Percentiles rank a stretch among this genome's conserved stretches.
phyloP scores from a whole-genome alignment of 176 grass and related monocot genomes.

The Miscanthus lutarioriparius region DNA sequence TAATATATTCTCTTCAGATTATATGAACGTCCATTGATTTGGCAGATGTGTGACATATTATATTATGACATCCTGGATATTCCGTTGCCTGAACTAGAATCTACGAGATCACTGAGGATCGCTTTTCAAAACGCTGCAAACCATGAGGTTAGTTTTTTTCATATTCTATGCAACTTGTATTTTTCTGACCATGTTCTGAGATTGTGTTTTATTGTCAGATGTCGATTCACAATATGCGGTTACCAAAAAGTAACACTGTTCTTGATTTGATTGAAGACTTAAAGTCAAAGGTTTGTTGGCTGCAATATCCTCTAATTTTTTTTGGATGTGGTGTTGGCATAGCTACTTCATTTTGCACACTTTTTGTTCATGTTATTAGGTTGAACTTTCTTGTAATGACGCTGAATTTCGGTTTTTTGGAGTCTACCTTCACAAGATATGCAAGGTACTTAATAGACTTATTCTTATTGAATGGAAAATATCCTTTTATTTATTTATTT shows the following conservation, averaged over 20 bases:
- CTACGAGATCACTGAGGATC: slow-evolving; percentile 59
- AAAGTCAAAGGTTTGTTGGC: slow-evolving; percentile 60
- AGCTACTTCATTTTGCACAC: slow-evolving; percentile 15
- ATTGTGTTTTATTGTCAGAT: slow-evolving; percentile 41
- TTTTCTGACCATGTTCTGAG: slow-evolving; percentile 29
- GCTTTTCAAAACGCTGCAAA: slow-evolving; percentile 59
- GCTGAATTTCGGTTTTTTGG: slow-evolving; percentile 64
- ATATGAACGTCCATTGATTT: slow-evolving; percentile 32
- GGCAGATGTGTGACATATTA: slow-evolving; percentile 64
- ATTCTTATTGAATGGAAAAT: background rate
- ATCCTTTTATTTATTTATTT: background rate
- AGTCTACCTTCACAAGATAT: slow-evolving; percentile 61
- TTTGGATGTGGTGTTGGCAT: slow-evolving; percentile 11
- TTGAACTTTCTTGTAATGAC: slow-evolving; percentile 52
- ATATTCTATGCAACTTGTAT: slow-evolving; percentile 7
- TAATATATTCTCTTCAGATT: slow-evolving; percentile 18
- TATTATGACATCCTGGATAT: slow-evolving; percentile 84
- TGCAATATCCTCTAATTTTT: background rate
- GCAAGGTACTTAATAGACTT: slow-evolving; percentile 50
- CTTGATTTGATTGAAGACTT: slow-evolving; percentile 59
- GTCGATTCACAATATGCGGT: slow-evolving; percentile 47
- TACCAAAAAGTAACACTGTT: slow-evolving; percentile 56
- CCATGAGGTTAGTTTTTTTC: slow-evolving; percentile 52
- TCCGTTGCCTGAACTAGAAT: slow-evolving; percentile 82
- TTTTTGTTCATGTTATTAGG: slow-evolving; percentile 37